Base-by-base conservation (phyloP, 257 asterid genomes). In the Haberlea rhodopensis region DNA sequence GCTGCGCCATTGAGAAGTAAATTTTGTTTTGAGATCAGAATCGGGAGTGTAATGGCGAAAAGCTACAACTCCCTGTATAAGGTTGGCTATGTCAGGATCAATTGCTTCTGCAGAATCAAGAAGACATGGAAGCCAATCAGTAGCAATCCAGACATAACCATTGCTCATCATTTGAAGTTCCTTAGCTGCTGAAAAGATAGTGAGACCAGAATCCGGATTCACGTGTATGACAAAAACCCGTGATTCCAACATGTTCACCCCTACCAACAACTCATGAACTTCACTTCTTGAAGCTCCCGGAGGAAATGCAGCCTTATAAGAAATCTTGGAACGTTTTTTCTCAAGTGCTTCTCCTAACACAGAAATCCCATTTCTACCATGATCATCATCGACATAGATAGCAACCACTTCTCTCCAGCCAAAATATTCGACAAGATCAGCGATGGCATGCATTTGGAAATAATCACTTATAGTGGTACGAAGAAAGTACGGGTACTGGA, bases 381-480 rank as follows among this genome's bases (percentile, higher is more conserved):
- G 79, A 25, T 87, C 95, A 68, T 85, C 91, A 28, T 89, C 95
- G n/a, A 80, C 84, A 22, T 65, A 89, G 46, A 89, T 70, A 61
- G 85, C 84, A 23, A 83, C 81, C 5, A 87, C 86, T 69, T 87
- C 91, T n/a, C n/a, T n/a, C n/a, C n/a, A n/a, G n/a, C n/a, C n/a
- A n/a, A n/a, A n/a, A n/a, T n/a, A n/a, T n/a, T 53, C 63, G 76
- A 87, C 57, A 9, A 90, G 43, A 68, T 90, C 94, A 53, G 97
- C 91, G 3, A 85, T 24, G n/a, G 97, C 97, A 45, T 61, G 43
- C 97, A 89, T 89, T 66, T 89, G 97, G 73, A 74, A 78, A 56
- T 75, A 67, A 71, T 90, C 95, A 59, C 75, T 90, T 28, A 69
- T 53, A 15, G 90, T 82, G 5, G 91, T 78, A 5, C 94, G 85